These are phyloP conservation scores for Lepraria neglecta DNA, from an alignment of 495 filamentous ascomycete genomes.

Conservation along the genomic window DNA sequence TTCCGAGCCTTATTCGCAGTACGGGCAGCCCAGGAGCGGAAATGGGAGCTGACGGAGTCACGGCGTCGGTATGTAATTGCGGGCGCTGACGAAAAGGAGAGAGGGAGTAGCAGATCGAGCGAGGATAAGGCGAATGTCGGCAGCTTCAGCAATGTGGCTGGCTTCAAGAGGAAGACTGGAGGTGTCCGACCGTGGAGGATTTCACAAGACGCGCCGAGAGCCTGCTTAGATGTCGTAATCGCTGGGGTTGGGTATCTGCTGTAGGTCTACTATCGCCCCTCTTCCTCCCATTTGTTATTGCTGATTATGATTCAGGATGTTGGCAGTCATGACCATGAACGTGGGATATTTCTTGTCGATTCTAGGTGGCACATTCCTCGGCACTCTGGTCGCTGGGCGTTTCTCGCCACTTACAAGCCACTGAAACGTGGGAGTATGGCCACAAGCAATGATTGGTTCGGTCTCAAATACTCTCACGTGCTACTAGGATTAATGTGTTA, in stretches of 20 bases:
- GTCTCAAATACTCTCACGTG: no score
- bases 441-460: no score
- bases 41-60: constrained; percentile 57
- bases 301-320: constrained; percentile 66
- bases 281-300: constrained; percentile 14
- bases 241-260: constrained; percentile 78
- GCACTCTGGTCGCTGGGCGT: constrained; percentile 75
- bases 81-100: constrained; percentile 52
- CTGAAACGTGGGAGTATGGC: no score
- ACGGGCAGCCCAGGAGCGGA: constrained; percentile 51
- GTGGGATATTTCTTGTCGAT: constrained; percentile 92
- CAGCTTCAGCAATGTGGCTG: neutral
- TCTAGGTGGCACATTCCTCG: constrained; percentile 74
- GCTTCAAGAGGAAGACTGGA: neutral
- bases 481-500: no score
- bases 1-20: constrained; percentile 64
- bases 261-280: constrained; percentile 52
- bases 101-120: constrained; percentile 44
- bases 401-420: no score
- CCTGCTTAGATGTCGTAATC: constrained; percentile 59
- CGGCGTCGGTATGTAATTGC: constrained; percentile 71
- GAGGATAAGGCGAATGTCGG: constrained; percentile 34
- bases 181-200: constrained; percentile 61
- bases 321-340: constrained; percentile 98
- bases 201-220: constrained; percentile 69